Percentiles rank a stretch among this genome's conserved stretches.
phyloP scores from a whole-genome alignment of 805 yeast genomes.

The Saccharomycopsis lassenensis region DNA sequence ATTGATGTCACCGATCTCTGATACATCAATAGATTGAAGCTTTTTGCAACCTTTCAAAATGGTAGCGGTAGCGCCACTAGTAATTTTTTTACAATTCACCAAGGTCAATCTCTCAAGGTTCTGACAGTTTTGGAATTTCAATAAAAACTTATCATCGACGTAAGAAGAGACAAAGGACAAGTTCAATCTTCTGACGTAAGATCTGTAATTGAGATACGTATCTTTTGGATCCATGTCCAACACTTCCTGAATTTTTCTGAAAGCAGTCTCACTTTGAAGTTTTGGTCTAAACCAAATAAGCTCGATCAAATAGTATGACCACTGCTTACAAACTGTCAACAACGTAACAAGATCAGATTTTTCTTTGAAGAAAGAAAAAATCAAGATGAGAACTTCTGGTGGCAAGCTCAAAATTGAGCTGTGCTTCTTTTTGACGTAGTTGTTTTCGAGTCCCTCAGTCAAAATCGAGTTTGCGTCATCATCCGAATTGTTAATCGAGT shows the following conservation, averaged over 20 bases:
- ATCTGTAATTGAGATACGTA: slow-evolving; percentile 57
- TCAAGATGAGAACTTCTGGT: slow-evolving; percentile 48
- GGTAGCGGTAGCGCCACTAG: slow-evolving; percentile 48
- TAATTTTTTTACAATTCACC: slow-evolving; percentile 62
- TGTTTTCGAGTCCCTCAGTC: too few species aligned
- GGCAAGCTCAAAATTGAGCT: slow-evolving; percentile 28
- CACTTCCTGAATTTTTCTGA: slow-evolving; percentile 43
- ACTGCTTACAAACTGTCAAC: slow-evolving; percentile 65
- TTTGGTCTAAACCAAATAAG: slow-evolving; percentile 83
- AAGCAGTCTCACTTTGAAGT: slow-evolving; percentile 39
- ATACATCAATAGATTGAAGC: slow-evolving; percentile 77
- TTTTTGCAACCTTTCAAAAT: slow-evolving; percentile 56
- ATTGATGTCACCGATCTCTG: slow-evolving; percentile 59
- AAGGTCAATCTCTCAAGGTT: slow-evolving; percentile 79
- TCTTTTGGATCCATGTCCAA: slow-evolving; percentile 36
- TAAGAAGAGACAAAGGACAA: slow-evolving; percentile 60
- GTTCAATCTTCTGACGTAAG: slow-evolving; percentile 68
- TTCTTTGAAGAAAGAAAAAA: slow-evolving; percentile 53
- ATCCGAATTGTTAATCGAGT: too few species aligned
- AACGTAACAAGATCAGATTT: slow-evolving; percentile 49
- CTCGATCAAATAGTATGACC: slow-evolving; percentile 72
- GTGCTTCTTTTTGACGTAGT: too few species aligned
- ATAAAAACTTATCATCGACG: slow-evolving; percentile 54
- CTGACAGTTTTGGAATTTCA: slow-evolving; percentile 53
- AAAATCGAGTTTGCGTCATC: too few species aligned